phyloP scores from a whole-genome alignment of 805 yeast species.

The Wickerhamiella spandovensis region DNA sequence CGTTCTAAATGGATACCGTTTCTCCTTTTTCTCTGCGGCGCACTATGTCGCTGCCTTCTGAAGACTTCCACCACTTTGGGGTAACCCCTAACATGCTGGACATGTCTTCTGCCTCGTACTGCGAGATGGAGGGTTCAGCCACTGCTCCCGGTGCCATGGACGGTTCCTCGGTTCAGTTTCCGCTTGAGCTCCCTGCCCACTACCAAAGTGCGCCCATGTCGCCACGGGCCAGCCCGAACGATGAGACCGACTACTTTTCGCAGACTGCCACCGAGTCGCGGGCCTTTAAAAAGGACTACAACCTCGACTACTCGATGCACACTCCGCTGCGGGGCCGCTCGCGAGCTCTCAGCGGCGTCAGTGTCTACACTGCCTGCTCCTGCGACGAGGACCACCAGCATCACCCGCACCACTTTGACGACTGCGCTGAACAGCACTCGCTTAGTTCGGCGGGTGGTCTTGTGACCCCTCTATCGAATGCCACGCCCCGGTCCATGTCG shows the following conservation, averaged over 20 bases:
- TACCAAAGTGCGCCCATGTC: background rate
- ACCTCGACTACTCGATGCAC: background rate
- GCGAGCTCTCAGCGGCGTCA: background rate
- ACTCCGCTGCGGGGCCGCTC: background rate
- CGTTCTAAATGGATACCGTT: background rate
- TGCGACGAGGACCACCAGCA: background rate
- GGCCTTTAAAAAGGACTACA: background rate
- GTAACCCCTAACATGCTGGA: background rate
- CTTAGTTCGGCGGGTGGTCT: constrained; percentile 1
- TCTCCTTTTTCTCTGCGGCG: background rate
- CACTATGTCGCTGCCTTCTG: background rate
- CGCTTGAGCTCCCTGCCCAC: background rate
- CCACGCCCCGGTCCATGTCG: constrained; percentile 3
- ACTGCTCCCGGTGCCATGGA: background rate
- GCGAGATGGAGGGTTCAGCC: background rate
- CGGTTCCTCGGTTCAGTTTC: background rate
- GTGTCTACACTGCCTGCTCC: background rate
- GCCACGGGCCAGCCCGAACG: background rate
- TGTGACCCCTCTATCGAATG: constrained; percentile 5
- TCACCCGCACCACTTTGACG: background rate
- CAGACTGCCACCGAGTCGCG: background rate
- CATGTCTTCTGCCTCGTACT: background rate
- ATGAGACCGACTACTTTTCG: background rate
- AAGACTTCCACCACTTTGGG: background rate
- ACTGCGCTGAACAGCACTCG: background rate